phyloP scores from a whole-genome alignment of 345 rosid genomes.

The Linum trigynum region DNA sequence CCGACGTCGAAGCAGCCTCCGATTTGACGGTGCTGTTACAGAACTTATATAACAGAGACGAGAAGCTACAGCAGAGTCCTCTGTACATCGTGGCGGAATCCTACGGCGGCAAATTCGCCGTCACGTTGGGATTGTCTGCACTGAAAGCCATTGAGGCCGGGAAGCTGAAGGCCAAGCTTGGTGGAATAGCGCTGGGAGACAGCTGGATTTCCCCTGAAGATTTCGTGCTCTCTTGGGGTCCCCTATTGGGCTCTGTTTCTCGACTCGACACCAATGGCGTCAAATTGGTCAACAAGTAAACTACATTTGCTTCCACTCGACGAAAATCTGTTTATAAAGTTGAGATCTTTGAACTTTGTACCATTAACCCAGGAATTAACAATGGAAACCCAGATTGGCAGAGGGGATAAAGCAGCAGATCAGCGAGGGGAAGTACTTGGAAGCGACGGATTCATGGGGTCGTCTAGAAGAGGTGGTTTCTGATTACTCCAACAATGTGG shows the following conservation, averaged over 20 bases:
- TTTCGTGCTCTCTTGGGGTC: no score
- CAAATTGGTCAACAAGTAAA: slow-evolving; percentile 45
- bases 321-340: no score
- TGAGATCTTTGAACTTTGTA: background rate
- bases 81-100: no score
- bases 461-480: slow-evolving; percentile 43
- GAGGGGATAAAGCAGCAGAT: slow-evolving; percentile 51
- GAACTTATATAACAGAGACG: slow-evolving; percentile 37
- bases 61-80: slow-evolving; percentile 43
- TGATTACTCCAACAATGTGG: slow-evolving; percentile 48
- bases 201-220: no score
- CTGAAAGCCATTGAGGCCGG: no score
- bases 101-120: no score
- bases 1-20: slow-evolving; percentile 69
- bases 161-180: slow-evolving; percentile 6
- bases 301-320: background rate
- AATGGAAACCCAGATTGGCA: slow-evolving; percentile 35
- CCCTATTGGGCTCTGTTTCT: slow-evolving; percentile 36
- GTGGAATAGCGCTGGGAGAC: no score
- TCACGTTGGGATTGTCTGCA: no score
- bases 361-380: background rate
- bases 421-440: slow-evolving; percentile 28
- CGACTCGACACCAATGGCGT: slow-evolving; percentile 55
- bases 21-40: slow-evolving; percentile 60
- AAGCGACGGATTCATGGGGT: slow-evolving; percentile 62